Evolutionary conservation across 2,329 filamentous ascomycete species (phyloP), one percentile per base, ranked within the genome.

Genomic region (Helminthosporium solani): DNA sequence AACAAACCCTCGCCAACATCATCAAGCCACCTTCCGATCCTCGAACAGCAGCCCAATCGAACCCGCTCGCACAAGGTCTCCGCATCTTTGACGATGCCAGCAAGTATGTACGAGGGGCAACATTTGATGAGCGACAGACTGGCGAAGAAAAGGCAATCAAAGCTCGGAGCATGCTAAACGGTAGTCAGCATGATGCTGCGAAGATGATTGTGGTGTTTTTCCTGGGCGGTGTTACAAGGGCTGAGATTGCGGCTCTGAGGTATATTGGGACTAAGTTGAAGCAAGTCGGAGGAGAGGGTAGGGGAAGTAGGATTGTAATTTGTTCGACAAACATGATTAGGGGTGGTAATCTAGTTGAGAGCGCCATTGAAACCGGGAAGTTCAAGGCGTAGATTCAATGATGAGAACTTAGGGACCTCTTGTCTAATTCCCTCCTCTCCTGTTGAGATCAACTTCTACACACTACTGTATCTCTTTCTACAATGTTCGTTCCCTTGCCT

Each of bases 171-270:
- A 81, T 95, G 20, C 75, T 99, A 31, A 88, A 89, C 37, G 89
- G 90, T 0, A 83, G 77, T 39, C 58, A 64, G 15, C 57, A 55
- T 6, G 67, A 68, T 44, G 58, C 43, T 19, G 81, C 81, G 16
- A 95, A 96, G 75, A 92, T 88, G 0, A 86, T 95, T 0, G 88
- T 96, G 63, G 85, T 99, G n/a, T 95, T 97, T 58, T 97, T 97
- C 71, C 75, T 99, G 15, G 94, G 94, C n/a, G 95, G 94, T 2
- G 88, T 99, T 44, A 96, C 90, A 0, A 96, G 95, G 65, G 92
- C 94, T 0, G 94, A 99, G 72, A 92, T 99, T 67, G 90, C 95
- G 33, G 94, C 95, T 16, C 68, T 99, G 65, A 81, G 95, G 44
- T 97, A 96, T 66, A 86, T 99, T 57, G 89, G 88, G 8, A 84